Evolutionary conservation across 192 early-diverging fungal species (phyloP), one percentile per base, ranked within the genome.

Genomic region (Phycomyces blakesleeanus): DNA sequence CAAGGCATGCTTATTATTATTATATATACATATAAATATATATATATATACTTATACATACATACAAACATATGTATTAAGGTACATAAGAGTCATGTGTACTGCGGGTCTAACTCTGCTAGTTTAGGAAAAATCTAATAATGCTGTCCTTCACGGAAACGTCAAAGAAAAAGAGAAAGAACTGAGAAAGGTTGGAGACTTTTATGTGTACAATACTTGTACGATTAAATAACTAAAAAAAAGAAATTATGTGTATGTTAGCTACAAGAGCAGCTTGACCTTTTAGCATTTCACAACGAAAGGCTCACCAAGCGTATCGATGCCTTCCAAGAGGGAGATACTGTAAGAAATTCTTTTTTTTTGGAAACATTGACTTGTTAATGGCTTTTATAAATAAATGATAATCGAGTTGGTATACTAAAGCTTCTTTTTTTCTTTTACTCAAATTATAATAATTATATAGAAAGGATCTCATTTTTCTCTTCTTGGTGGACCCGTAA

Each of bases 81-180:
- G n/a, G n/a, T n/a, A n/a, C n/a, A n/a, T n/a, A n/a, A n/a, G n/a
- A n/a, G n/a, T n/a, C n/a, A n/a, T n/a, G n/a, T n/a, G n/a, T n/a
- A n/a, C n/a, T n/a, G n/a, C n/a, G n/a, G 25, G 22, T 25, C 6
- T 21, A 25, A 59, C 49, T 53, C 29, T 42, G 24, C 3, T 16
- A 39, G n/a, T 58, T 15, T 54, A 85, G 83, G 83, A 85, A 71
- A 79, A 80, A 81, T 67, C 74, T 21, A 71, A 69, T 15, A 85
- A 81, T 73, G 51, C 62, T 12, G 25, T 67, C 2, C 67, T 85
- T 14, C 79, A 83, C 38, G 71, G 73, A 18, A 74, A 77, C 27
- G 72, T 79, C 2, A 85, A 85, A 53, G 76, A 79, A 27, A 83
- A 81, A 61, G 83, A 85, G 59, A 78, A 83, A 34, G 79, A 85